Conservation (phyloP, 352 stramenopile species). For the Thalassiosira exigua region DNA sequence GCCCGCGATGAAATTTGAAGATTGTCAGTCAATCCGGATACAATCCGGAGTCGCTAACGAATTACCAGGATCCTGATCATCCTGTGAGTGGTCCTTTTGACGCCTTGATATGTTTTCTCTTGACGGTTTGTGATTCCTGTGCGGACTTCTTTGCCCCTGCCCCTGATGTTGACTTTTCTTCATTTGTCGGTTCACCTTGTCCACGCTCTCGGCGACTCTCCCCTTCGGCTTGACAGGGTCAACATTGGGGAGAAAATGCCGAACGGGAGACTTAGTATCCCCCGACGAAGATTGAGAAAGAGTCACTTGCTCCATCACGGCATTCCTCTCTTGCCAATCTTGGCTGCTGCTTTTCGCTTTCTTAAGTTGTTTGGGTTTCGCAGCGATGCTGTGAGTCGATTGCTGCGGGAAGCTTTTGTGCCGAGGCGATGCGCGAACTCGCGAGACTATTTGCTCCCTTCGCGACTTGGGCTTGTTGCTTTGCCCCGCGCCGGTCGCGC, state of each 20-base stretch:
- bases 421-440: conserved; percentile 29
- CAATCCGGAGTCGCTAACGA: conserved; percentile 53
- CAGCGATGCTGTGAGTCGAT: no score
- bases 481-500: no score
- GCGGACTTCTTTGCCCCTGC: no score
- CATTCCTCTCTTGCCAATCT: conserved; percentile 27
- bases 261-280: conserved; percentile 7
- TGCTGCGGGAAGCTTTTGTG: conserved; percentile 14
- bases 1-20: no score
- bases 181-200: conserved; percentile 33
- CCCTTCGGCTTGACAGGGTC: background rate
- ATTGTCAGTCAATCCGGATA: conserved; percentile 48
- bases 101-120: background rate
- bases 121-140: no score
- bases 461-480: conserved; percentile 12
- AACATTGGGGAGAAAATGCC: background rate
- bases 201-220: conserved; percentile 42
- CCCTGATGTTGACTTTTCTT: conserved; percentile 2
- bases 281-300: conserved; percentile 13
- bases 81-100: background rate
- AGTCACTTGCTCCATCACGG: conserved; percentile 14
- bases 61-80: conserved; percentile 11
- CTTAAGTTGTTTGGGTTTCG: conserved; percentile 8
- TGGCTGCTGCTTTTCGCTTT: conserved; percentile 4
- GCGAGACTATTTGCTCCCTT: conserved; percentile 49